phyloP scores from a whole-genome alignment of 176 grass and related monocot genomes.

The Oryza longistaminata region DNA sequence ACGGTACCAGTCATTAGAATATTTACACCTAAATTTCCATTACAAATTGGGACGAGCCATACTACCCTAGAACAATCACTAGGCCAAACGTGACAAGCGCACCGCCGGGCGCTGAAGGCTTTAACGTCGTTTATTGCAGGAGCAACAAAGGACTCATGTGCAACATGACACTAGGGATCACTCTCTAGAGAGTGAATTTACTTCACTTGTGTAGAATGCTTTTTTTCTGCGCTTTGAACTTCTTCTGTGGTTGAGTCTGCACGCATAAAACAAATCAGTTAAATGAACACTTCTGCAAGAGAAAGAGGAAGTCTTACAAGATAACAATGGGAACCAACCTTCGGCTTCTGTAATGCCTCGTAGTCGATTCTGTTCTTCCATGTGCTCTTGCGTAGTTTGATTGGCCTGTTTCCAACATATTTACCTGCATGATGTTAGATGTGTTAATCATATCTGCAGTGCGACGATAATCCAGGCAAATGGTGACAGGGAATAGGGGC shows the following conservation, averaged over 20 bases:
- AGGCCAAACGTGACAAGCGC: not conserved
- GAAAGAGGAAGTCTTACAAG: not conserved
- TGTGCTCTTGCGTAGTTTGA: constrained; percentile 78
- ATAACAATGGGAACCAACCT: constrained; percentile 44
- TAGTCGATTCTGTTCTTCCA: constrained; percentile 82
- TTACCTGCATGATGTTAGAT: constrained; percentile 60
- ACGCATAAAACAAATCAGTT: not conserved
- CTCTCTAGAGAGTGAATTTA: not conserved
- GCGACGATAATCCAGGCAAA: not conserved
- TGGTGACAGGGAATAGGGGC: not conserved
- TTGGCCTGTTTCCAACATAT: constrained; percentile 81
- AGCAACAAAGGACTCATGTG: not conserved
- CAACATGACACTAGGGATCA: not conserved
- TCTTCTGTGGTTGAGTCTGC: constrained; percentile 58
- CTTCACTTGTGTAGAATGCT: constrained; percentile 71
- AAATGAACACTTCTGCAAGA: not conserved
- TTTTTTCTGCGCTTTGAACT: constrained; percentile 58
- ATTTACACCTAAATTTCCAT: constrained; percentile 12
- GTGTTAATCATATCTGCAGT: constrained; percentile 7
- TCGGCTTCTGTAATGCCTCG: constrained; percentile 61
- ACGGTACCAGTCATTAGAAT: not conserved
- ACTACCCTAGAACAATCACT: not conserved
- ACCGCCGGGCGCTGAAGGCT: not conserved
- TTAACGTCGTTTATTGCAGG: not conserved
- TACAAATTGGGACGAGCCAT: not conserved